A percentile compares a stretch with the other conserved stretches of the same genome.
Conservation (phyloP, 352 stramenopile species). For the Phytophthora boehmeriae region DNA sequence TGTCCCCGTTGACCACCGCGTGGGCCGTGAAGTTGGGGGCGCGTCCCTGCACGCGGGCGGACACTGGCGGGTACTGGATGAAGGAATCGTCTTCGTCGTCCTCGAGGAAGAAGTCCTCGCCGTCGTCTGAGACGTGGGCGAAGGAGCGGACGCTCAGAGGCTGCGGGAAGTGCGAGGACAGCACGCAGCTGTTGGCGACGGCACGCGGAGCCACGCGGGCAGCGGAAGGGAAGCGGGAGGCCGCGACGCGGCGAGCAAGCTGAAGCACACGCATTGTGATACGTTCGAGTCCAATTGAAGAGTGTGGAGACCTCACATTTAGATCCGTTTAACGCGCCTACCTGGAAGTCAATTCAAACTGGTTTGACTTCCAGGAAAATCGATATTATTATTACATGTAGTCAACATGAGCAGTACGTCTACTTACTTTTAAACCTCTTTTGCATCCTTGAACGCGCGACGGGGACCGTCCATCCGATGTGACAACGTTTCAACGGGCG, state of each 20-base stretch:
- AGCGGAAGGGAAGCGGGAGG: constrained; percentile 18
- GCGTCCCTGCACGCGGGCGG: constrained; percentile 59
- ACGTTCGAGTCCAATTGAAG: too few species aligned
- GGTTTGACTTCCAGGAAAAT: too few species aligned
- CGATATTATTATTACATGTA: too few species aligned
- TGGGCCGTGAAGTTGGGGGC: constrained; percentile 80
- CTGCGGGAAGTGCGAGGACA: constrained; percentile 10
- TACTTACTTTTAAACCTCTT: too few species aligned
- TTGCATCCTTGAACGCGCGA: too few species aligned
- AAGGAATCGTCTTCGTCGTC: constrained; percentile 77
- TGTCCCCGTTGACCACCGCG: constrained; percentile 84
- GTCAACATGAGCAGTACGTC: too few species aligned
- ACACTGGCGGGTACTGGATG: constrained; percentile 78
- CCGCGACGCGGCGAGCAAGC: constrained; percentile 36
- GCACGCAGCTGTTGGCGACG: background rate
- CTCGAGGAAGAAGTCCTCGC: constrained; percentile 66
- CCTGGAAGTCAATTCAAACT: too few species aligned
- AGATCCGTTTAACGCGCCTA: too few species aligned
- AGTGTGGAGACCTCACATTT: too few species aligned
- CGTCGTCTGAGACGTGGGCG: constrained; percentile 44
- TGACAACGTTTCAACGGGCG: too few species aligned
- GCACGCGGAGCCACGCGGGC: constrained; percentile 15
- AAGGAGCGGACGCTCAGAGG: constrained; percentile 38
- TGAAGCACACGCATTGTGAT: constrained; percentile 32
- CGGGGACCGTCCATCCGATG: too few species aligned